Percentiles rank a stretch among this genome's conserved stretches.
Conservation (phyloP, 2,329 filamentous ascomycete genomes). For the Trichophyton rubrum region DNA sequence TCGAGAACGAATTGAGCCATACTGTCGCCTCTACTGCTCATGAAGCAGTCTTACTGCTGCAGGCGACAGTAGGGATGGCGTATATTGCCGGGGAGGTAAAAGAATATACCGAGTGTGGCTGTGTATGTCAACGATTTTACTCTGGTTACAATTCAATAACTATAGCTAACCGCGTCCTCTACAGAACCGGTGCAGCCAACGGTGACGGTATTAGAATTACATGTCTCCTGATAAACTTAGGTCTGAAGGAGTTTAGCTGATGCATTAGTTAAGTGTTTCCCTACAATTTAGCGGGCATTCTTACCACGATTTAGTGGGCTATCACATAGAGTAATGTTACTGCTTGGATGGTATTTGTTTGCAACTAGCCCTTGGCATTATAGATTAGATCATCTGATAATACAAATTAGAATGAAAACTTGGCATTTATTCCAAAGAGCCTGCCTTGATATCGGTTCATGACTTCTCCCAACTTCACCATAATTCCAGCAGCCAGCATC, state of each 20-base stretch:
- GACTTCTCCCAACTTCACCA: constrained; percentile 69
- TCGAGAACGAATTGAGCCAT: not conserved
- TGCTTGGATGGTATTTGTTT: not conserved
- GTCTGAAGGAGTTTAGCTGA: not conserved
- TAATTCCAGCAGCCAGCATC: constrained; percentile 61
- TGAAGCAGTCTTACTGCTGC: too few relatives aligned
- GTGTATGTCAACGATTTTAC: not conserved
- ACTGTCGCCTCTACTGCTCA: too few relatives aligned
- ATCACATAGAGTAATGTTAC: not conserved
- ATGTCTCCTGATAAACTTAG: not conserved
- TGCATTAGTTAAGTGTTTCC: not conserved
- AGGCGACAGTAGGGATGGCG: too few relatives aligned
- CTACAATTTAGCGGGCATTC: not conserved
- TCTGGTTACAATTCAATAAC: not conserved
- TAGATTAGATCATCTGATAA: not conserved
- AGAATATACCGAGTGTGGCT: not conserved
- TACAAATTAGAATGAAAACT: constrained; percentile 19
- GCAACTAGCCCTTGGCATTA: not conserved
- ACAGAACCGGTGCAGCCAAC: not conserved
- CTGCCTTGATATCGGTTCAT: constrained; percentile 69
- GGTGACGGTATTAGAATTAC: not conserved
- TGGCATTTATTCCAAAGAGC: constrained; percentile 57
- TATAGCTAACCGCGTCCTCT: not conserved
- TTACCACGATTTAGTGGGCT: not conserved
- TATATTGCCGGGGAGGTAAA: too few relatives aligned